Percentiles rank a stretch among this genome's conserved stretches.
These are phyloP conservation scores for Hamamelis virginiana DNA, from an alignment of 164 flowering plant genomes.

Conservation along the genomic window DNA sequence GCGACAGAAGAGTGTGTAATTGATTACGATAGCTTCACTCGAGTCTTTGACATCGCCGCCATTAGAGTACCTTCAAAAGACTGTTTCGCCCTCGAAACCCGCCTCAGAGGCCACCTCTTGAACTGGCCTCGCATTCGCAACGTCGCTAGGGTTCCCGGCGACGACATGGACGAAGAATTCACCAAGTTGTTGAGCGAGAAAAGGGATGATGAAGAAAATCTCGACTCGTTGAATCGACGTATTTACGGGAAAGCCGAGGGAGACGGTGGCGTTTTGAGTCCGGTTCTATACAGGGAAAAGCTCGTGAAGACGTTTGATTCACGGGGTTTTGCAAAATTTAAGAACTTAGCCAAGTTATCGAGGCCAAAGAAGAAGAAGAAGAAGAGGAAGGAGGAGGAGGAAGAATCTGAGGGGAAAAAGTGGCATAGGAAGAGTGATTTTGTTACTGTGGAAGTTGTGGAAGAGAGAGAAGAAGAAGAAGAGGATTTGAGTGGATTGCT, in stretches of 20 bases:
- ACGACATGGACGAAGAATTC: constrained; percentile 61
- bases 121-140: constrained; percentile 96
- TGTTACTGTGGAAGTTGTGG: constrained; percentile 64
- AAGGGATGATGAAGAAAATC: constrained; percentile 10
- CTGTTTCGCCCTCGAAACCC: constrained; percentile 67
- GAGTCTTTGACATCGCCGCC: constrained; percentile 72
- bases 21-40: constrained; percentile 57
- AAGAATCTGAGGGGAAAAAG: constrained; percentile 18
- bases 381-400: constrained; percentile 23
- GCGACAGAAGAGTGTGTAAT: constrained; percentile 19
- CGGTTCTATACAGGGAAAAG: constrained; percentile 75
- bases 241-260: constrained; percentile 57
- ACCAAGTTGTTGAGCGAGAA: constrained; percentile 16
- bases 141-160: constrained; percentile 84
- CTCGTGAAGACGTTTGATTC: constrained; percentile 66
- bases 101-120: constrained; percentile 81
- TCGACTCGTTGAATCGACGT: constrained; percentile 46
- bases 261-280: constrained; percentile 55
- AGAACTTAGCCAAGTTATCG: constrained; percentile 79
- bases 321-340: constrained; percentile 63
- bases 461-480: constrained; percentile 36
- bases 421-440: constrained; percentile 42
- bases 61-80: constrained; percentile 71
- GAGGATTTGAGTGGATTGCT: constrained; percentile 63
- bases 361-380: constrained; percentile 61